Evolutionary conservation across 192 early-diverging fungal species (phyloP).

Genomic region (Podila epigama): DNA sequence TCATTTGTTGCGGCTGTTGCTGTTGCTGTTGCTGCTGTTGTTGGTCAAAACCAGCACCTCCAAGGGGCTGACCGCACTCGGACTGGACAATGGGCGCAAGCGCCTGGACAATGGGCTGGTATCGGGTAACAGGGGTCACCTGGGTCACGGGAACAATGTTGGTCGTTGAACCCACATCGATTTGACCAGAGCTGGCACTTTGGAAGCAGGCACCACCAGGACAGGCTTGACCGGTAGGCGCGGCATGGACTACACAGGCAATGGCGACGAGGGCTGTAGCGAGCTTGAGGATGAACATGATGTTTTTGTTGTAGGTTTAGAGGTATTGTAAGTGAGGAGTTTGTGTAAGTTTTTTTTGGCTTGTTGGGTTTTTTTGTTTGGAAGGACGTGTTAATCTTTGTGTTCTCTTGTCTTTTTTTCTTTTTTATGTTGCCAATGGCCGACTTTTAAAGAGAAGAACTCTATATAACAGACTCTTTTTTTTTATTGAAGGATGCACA

Average conservation of each 20-base stretch:
- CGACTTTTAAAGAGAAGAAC: background rate
- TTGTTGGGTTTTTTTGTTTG: background rate
- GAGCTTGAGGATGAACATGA: slow-evolving; percentile 13
- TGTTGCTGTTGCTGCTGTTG: too few relatives aligned
- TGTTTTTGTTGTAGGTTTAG: background rate
- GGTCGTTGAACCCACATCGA: slow-evolving; percentile 16
- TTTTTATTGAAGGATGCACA: background rate
- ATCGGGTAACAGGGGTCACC: slow-evolving; percentile 20
- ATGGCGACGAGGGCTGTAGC: slow-evolving; percentile 6
- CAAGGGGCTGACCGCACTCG: background rate
- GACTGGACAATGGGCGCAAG: slow-evolving; percentile 24
- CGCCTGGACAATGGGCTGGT: slow-evolving; percentile 23
- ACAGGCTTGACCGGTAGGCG: slow-evolving; percentile 6
- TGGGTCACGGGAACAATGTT: slow-evolving; percentile 21
- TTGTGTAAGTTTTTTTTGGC: background rate
- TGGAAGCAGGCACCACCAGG: slow-evolving; percentile 2
- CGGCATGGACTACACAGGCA: slow-evolving; percentile 10
- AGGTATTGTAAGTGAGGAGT: background rate
- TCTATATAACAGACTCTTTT: background rate
- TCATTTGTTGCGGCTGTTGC: background rate
- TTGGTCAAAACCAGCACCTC: too few relatives aligned
- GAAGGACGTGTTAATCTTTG: background rate
- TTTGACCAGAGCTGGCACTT: slow-evolving; percentile 1
- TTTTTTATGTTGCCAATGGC: background rate
- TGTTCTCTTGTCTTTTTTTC: background rate